Evolutionary conservation across 225 moss, liverwort and hornwort species (phyloP).

Genomic region (Polytrichum formosum): DNA sequence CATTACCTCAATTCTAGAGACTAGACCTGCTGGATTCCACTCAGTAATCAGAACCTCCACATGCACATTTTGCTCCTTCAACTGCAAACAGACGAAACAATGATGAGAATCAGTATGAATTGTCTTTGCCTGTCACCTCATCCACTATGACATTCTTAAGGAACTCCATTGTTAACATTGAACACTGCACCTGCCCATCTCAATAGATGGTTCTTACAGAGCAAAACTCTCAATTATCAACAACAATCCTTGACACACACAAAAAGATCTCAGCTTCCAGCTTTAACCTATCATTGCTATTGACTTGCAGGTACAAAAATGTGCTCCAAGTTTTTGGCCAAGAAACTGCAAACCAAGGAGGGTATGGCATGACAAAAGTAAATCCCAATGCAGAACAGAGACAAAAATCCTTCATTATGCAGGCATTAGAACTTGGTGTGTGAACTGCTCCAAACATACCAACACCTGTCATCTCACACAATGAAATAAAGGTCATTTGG

Average conservation of each 20-base stretch:
- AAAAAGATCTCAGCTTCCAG: no score
- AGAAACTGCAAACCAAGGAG: constrained; percentile 34
- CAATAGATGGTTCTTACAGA: no score
- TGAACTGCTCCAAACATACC: constrained; percentile 68
- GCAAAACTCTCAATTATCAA: no score
- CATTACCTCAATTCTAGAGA: constrained; percentile 67
- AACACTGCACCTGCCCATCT: no score
- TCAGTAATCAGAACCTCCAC: constrained; percentile 57
- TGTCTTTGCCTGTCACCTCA: no score
- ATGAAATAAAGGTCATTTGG: constrained; percentile 32
- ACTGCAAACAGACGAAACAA: constrained; percentile 29
- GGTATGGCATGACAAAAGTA: constrained; percentile 16
- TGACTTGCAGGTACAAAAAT: constrained; percentile 22
- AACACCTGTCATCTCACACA: constrained; percentile 35
- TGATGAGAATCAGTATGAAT: no score
- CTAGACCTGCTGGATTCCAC: constrained; percentile 71
- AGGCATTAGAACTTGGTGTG: constrained; percentile 67
- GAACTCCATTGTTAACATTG: no score
- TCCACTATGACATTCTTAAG: no score
- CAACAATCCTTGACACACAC: no score
- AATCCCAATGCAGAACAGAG: constrained; percentile 7
- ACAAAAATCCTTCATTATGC: constrained; percentile 34
- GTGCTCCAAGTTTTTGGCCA: constrained; percentile 51
- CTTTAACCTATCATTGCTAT: no score
- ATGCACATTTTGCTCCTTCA: constrained; percentile 42